phyloP scores from a whole-genome alignment of 2,329 filamentous ascomycete species.

The Magnaporthiopsis poae region DNA sequence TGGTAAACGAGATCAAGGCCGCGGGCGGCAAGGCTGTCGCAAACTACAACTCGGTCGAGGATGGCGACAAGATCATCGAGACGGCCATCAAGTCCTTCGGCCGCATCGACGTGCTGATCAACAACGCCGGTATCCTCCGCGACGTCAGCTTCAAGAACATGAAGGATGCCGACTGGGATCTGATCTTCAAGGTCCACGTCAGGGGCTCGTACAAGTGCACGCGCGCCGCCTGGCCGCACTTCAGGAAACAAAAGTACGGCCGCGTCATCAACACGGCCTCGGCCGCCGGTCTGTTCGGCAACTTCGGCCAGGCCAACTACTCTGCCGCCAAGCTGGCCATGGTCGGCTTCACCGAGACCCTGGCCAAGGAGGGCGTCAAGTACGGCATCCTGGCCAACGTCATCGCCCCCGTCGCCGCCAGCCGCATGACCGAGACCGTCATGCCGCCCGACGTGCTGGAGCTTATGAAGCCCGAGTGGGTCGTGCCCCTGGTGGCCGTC shows the following conservation, averaged over 20 bases:
- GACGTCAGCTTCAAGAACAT: constrained; percentile 99
- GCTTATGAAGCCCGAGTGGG: constrained; percentile 82
- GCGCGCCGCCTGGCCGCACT: constrained; percentile 89
- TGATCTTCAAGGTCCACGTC: constrained; percentile 86
- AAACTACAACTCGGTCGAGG: constrained; percentile 92
- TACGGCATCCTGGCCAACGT: constrained; percentile 96
- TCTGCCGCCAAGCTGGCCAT: constrained; percentile 90
- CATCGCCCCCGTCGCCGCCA: constrained; percentile 89
- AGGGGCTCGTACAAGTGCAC: constrained; percentile 92
- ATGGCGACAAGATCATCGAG: constrained; percentile 89
- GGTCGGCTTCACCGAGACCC: constrained; percentile 93
- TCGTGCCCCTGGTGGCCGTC: constrained; percentile 83
- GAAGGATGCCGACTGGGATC: constrained; percentile 92
- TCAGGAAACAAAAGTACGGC: constrained; percentile 97
- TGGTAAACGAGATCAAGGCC: constrained; percentile 73
- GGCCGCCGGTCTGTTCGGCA: constrained; percentile 90
- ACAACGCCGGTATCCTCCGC: constrained; percentile 92
- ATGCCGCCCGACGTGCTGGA: constrained; percentile 90
- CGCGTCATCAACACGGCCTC: constrained; percentile 94
- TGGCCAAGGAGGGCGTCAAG: constrained; percentile 93
- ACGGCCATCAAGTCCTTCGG: constrained; percentile 73
- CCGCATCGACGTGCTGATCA: constrained; percentile 88
- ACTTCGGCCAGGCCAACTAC: constrained; percentile 93
- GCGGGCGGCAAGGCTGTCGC: constrained; percentile 91
- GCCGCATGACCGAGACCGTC: constrained; percentile 87